Evolutionary conservation across 1,139 yeast genomes (phyloP).

Genomic region (Taphrina confusa): DNA sequence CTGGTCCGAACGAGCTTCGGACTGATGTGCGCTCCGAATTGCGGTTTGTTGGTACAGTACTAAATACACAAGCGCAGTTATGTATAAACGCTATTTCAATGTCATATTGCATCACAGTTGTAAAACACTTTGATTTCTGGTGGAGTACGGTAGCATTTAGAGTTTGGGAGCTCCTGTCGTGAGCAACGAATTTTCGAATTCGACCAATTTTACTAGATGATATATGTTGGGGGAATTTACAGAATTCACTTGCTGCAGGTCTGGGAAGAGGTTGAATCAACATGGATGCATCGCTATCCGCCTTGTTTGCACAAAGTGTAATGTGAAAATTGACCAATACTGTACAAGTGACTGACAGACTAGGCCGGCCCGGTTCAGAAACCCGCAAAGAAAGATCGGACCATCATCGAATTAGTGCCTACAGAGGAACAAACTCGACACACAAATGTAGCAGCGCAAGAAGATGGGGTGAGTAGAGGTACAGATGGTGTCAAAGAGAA

Average conservation of each 20-base stretch:
- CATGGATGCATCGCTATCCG: conserved; percentile 11
- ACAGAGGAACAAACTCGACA: conserved; percentile 30
- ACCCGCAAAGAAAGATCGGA: conserved; percentile 20
- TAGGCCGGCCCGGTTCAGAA: conserved; percentile 27
- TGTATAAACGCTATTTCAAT: too few species aligned
- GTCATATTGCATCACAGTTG: too few species aligned
- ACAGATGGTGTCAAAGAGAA: conserved; percentile 31
- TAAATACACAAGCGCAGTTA: too few species aligned
- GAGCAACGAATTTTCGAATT: neutral
- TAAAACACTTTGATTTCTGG: too few species aligned
- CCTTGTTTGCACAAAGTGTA: conserved; percentile 15
- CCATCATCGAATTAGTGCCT: conserved; percentile 41
- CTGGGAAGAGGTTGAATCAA: too few species aligned
- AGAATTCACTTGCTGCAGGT: too few species aligned
- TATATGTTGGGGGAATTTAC: too few species aligned
- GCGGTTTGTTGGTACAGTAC: too few species aligned
- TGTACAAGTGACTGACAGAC: neutral
- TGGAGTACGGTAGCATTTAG: neutral
- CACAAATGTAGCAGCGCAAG: too few species aligned
- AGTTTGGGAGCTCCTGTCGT: conserved; percentile 5
- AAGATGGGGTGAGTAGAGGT: neutral
- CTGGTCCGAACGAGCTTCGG: conserved; percentile 32
- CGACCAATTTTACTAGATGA: too few species aligned
- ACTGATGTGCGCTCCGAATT: too few species aligned
- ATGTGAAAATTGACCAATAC: neutral